Evolutionary conservation across 257 asterid species (phyloP).

Genomic region (Nicotiana attenuata): DNA sequence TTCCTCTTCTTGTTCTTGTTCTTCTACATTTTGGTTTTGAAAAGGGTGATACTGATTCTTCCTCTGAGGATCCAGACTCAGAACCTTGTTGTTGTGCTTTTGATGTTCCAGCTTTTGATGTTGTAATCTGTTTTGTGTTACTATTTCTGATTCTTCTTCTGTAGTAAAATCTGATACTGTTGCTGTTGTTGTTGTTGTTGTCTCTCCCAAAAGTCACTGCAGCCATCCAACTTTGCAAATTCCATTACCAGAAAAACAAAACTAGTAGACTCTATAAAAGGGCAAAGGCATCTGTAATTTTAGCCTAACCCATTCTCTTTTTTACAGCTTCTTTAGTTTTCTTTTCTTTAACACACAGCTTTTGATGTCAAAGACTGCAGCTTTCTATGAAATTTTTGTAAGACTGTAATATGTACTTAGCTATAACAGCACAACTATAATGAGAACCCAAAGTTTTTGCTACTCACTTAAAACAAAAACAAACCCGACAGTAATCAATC

Average conservation of each 20-base stretch:
- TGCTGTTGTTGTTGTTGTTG: background rate
- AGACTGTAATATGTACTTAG: slow-evolving; percentile 11
- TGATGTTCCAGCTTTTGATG: slow-evolving; percentile 65
- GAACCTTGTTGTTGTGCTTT: slow-evolving; percentile 25
- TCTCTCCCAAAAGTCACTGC: background rate
- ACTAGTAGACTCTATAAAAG: too few species aligned
- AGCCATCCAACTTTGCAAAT: slow-evolving; percentile 43
- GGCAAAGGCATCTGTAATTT: slow-evolving; percentile 7
- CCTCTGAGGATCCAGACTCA: slow-evolving; percentile 91
- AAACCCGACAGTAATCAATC: background rate
- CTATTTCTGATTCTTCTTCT: background rate
- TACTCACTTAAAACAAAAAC: background rate
- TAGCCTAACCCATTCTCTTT: slow-evolving; percentile 65
- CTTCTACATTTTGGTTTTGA: slow-evolving; percentile 23
- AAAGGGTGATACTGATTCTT: slow-evolving; percentile 33
- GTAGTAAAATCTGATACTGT: slow-evolving; percentile 20
- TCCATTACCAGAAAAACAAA: slow-evolving; percentile 32
- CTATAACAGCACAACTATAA: slow-evolving; percentile 16
- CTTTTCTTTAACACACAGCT: slow-evolving; percentile 21
- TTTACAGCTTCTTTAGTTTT: background rate
- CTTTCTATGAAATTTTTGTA: background rate
- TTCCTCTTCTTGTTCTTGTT: slow-evolving; percentile 16
- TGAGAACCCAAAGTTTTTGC: background rate
- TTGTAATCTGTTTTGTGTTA: background rate
- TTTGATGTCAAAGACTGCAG: slow-evolving; percentile 25